phyloP scores from a whole-genome alignment of 768 basidiomycete genomes.

The Tephrocybe rancida region DNA sequence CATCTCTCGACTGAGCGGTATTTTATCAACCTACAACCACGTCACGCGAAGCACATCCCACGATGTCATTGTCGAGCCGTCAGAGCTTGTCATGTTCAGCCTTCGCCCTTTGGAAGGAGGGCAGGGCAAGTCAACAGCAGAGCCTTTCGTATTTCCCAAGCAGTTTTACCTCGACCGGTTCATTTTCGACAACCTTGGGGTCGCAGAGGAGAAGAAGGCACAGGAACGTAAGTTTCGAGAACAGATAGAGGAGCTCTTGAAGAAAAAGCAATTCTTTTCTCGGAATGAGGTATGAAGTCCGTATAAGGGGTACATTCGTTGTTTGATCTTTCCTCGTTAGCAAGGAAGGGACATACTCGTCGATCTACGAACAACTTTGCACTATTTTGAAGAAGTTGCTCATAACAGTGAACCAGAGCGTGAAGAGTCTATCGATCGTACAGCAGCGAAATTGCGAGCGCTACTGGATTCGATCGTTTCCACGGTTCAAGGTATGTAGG shows the following conservation, averaged over 20 bases:
- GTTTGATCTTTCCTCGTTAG: constrained; percentile 23
- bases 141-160: constrained; percentile 63
- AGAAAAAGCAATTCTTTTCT: constrained; percentile 49
- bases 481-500: constrained; percentile 53
- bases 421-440: constrained; percentile 39
- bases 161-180: constrained; percentile 76
- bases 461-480: constrained; percentile 54
- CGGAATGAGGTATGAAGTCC: constrained; percentile 53
- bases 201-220: constrained; percentile 38
- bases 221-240: constrained; percentile 41
- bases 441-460: constrained; percentile 52
- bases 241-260: constrained; percentile 49
- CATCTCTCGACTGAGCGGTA: constrained; percentile 53
- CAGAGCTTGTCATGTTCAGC: constrained; percentile 66
- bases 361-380: constrained; percentile 59
- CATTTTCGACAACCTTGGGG: constrained; percentile 55
- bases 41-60: constrained; percentile 33
- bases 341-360: constrained; percentile 58
- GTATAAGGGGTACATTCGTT: background rate
- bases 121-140: constrained; percentile 27
- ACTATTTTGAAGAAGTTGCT: constrained; percentile 76
- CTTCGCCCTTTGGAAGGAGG: constrained; percentile 24
- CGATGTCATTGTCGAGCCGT: constrained; percentile 63
- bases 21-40: constrained; percentile 35
- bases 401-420: constrained; percentile 51